Base-by-base conservation (phyloP, 163 green algal species). In the Volvox carteri region DNA sequence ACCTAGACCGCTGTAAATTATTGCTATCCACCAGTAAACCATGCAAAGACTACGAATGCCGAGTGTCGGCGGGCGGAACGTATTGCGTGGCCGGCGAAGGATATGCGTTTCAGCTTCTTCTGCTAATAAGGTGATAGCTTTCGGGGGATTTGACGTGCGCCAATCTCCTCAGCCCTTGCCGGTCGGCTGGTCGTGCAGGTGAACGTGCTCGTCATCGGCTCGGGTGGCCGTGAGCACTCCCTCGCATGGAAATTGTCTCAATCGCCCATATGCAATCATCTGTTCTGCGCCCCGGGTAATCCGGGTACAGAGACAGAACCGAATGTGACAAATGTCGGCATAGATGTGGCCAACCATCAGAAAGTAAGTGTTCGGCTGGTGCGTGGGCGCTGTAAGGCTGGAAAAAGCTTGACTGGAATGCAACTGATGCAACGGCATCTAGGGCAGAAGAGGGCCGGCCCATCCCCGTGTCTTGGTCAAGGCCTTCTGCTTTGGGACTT, bases 211-310 rank as follows among this genome's bases (percentile, higher is more conserved):
- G 93, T 99, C 8, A 91, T 99, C 2, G 98, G 98, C 79, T 91
- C 91, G 41, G 98, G 98, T 19, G 98, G 97, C 6, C 94, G 98
- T 28, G 98, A 99, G 92, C 98, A 99, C 81, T 95, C 98, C 0
- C 93, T 99, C 16, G 94, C 94, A 21, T 99, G 98, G 97, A 97
- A 97, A 87, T 91, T 99, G 23, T 92, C 94, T 19, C 95, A 97
- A 87, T 98, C 95, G 0, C 85, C 91, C 6, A 83, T 88, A 18
- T 96, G 91, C 73, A 91, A 92, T 2, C 84, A 91, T 44, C 84
- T 99, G 33, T 99, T 94, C 81, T 96, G 94, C 62, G 95, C 97
- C 5, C 98, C 98, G 7, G 98, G 98, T 76, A 99, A 99, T 92
- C 95, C 97, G 7, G 98, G 98, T 58, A 99, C 96, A 50, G 89